Evolutionary conservation across 2,329 filamentous ascomycete species (phyloP), one percentile per base, ranked within the genome.

Genomic region (Colletotrichum melonis): DNA sequence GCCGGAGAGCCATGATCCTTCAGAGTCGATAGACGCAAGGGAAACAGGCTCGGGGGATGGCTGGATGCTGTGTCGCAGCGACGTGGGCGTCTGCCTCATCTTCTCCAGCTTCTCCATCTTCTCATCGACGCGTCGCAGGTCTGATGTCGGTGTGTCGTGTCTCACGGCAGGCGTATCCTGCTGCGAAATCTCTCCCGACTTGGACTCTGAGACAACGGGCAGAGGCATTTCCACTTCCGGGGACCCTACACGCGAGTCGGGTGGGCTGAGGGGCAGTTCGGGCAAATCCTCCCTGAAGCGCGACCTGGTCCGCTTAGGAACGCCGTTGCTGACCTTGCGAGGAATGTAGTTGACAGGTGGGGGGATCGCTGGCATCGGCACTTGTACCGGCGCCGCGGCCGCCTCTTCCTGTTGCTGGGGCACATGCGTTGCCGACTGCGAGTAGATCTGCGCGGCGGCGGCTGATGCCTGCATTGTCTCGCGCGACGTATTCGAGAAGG

Each of bases 1-100:
- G 19, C 96, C 95, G 4, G 95, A 97, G 57, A 99, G 91, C 97
- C 97, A 99, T 0, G 95, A 98, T 5, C 90, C 97, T 84, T 99
- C 97, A 0, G 95, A 98, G 79, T 98, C 97, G 72, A 98, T 94
- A 0, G 95, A 98, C 2, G 95, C 97, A 22, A 98, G 88, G 0
- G 96, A 98, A 81, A 95, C 93, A 35, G 95, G 70, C 46, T 88
- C 92, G 22, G 86, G 91, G 5, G 88, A 91, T 30, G 84, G 80
- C 28, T 85, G 83, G 60, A 74, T 76, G 75, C 76, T 81, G 74
- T 80, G 83, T 71, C 82, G 80, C 70, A 83, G 82, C 35, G 84
- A 86, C 14, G 84, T 87, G 9, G 86, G 85, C 1, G 86, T 88
- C 24, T 85, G 82, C 56, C 85, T 79, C 78, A 83, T 83, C 35